Conservation (phyloP, 768 basidiomycete genomes). For the Lactarius hengduanensis region DNA sequence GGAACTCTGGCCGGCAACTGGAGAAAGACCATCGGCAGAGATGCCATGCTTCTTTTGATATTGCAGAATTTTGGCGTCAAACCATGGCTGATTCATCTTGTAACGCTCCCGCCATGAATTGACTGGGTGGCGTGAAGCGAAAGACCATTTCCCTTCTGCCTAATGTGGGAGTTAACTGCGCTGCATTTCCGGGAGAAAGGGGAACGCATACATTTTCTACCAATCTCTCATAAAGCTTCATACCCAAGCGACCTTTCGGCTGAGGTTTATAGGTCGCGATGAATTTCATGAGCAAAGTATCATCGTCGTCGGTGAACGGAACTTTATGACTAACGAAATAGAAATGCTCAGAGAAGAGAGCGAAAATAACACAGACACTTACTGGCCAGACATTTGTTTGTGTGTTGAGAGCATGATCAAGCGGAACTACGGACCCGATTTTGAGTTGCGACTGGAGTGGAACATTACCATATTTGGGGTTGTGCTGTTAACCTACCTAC, state of each 20-base stretch:
- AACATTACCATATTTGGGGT: background rate
- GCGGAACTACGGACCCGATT: background rate
- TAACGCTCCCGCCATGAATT: conserved; percentile 69
- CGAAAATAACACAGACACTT: background rate
- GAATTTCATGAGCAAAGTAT: conserved; percentile 44
- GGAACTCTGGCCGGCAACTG: background rate
- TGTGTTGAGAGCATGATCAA: background rate
- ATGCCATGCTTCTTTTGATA: conserved; percentile 40
- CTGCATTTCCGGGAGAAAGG: background rate
- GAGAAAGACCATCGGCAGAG: background rate
- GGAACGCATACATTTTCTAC: conserved; percentile 45
- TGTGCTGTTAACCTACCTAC: background rate
- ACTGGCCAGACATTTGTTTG: conserved; percentile 7
- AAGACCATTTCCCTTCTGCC: conserved; percentile 47
- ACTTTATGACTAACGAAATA: conserved; percentile 2
- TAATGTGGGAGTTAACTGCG: conserved; percentile 30
- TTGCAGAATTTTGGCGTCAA: conserved; percentile 43
- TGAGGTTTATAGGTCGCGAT: conserved; percentile 49
- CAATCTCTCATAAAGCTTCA: conserved; percentile 43
- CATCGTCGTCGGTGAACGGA: conserved; percentile 42
- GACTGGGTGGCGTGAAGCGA: conserved; percentile 53
- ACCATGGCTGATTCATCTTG: conserved; percentile 42
- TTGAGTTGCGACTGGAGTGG: conserved; percentile 2
- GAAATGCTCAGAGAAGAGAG: background rate
- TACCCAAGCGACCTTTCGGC: conserved; percentile 45